phyloP scores from a whole-genome alignment of 2,329 filamentous ascomycete species.

The Zasmidium citrigriseum region DNA sequence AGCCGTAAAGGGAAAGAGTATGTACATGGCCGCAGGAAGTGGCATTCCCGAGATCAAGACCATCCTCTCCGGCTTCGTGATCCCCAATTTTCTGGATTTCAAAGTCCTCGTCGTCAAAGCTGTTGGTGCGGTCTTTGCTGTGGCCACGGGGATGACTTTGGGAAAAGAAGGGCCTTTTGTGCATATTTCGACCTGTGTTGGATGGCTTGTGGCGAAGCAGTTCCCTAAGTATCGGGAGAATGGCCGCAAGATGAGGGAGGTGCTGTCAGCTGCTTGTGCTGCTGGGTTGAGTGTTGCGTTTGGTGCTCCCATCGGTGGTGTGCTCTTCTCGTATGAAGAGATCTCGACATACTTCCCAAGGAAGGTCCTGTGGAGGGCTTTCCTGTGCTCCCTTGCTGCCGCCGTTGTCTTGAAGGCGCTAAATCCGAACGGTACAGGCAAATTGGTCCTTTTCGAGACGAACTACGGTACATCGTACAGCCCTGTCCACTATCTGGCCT shows the following conservation, averaged over 20 bases:
- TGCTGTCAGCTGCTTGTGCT: constrained; percentile 59
- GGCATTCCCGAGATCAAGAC: constrained; percentile 66
- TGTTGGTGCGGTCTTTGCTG: constrained; percentile 59
- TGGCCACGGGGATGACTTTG: constrained; percentile 61
- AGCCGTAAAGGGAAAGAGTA: constrained; percentile 47
- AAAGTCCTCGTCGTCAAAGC: constrained; percentile 60
- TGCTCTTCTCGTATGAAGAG: constrained; percentile 63
- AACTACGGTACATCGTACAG: constrained; percentile 59
- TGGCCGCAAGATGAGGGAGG: constrained; percentile 59
- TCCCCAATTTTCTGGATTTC: constrained; percentile 58
- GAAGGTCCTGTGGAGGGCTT: constrained; percentile 61
- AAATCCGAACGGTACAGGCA: constrained; percentile 62
- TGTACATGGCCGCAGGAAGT: constrained; percentile 61
- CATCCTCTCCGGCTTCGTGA: constrained; percentile 61
- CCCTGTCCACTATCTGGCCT: constrained; percentile 58
- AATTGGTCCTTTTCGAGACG: constrained; percentile 62
- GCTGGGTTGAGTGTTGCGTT: constrained; percentile 62
- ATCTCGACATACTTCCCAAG: constrained; percentile 62
- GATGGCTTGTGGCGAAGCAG: constrained; percentile 53
- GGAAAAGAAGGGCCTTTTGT: constrained; percentile 66
- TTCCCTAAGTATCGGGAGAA: constrained; percentile 61
- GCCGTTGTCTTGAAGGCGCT: constrained; percentile 58
- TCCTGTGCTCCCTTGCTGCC: constrained; percentile 59
- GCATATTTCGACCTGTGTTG: constrained; percentile 61
- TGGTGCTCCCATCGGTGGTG: constrained; percentile 63